Conservation (phyloP, 495 filamentous ascomycete genomes). For the Podospora pseudopauciseta region DNA sequence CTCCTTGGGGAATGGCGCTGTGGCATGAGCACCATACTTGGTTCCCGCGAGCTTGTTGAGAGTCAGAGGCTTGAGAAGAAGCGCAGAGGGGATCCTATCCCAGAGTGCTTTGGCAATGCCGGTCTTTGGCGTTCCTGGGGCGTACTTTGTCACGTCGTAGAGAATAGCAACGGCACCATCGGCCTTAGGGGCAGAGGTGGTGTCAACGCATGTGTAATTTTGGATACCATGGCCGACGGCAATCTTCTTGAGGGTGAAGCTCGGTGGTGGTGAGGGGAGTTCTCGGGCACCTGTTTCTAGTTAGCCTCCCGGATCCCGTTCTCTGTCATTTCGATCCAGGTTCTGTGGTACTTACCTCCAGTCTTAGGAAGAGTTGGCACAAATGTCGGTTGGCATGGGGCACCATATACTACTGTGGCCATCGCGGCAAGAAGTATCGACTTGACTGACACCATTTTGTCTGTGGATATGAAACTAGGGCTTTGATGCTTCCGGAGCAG, state of each 20-base stretch:
- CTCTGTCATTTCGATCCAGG: background rate
- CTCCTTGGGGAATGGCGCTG: slow-evolving; percentile 41
- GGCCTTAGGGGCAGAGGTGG: slow-evolving; percentile 30
- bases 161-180: slow-evolving; percentile 65
- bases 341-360: slow-evolving; percentile 23
- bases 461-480: slow-evolving; percentile 7
- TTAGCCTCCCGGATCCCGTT: background rate
- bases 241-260: slow-evolving; percentile 56
- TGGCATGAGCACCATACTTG: slow-evolving; percentile 31
- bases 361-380: slow-evolving; percentile 26
- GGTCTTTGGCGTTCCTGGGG: slow-evolving; percentile 37
- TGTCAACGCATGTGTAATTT: slow-evolving; percentile 64
- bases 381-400: slow-evolving; percentile 16
- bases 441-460: slow-evolving; percentile 33
- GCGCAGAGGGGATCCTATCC: slow-evolving; percentile 31
- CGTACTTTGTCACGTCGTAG: slow-evolving; percentile 53
- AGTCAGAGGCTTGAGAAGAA: slow-evolving; percentile 35
- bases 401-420: slow-evolving; percentile 25
- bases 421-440: slow-evolving; percentile 26
- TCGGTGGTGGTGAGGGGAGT: slow-evolving; percentile 46
- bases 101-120: slow-evolving; percentile 29
- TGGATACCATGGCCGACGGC: slow-evolving; percentile 69
- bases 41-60: slow-evolving; percentile 39
- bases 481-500: slow-evolving; percentile 24
- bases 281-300: slow-evolving; percentile 25